Percentiles rank a stretch among this genome's conserved stretches.
These are phyloP conservation scores for Oryza glaberrima DNA, from an alignment of 176 grass and related monocot genomes.

Conservation along the genomic window DNA sequence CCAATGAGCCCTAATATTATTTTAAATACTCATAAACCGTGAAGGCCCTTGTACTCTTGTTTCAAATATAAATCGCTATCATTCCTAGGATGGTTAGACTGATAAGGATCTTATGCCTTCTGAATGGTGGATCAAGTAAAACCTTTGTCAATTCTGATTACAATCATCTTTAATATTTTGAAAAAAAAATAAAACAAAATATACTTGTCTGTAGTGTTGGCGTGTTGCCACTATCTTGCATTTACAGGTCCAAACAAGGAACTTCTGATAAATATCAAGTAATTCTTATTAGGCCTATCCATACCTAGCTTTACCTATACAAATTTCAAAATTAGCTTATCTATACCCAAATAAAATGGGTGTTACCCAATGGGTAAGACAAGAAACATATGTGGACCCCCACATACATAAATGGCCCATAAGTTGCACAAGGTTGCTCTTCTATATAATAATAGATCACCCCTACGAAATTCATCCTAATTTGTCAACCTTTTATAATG, in stretches of 20 bases:
- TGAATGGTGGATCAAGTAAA: not conserved
- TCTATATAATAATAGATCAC: no score
- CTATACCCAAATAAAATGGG: no score
- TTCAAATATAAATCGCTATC: not conserved
- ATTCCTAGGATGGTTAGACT: not conserved
- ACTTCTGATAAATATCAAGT: slow-evolving; percentile 5
- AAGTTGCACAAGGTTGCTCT: no score
- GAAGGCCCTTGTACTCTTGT: not conserved
- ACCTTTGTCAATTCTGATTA: not conserved
- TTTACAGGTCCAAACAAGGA: not conserved
- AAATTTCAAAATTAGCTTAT: no score
- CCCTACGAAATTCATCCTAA: no score
- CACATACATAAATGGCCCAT: no score
- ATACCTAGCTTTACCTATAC: no score
- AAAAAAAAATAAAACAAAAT: not conserved
- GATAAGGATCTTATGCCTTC: not conserved
- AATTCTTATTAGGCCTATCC: no score
- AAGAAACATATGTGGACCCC: no score
- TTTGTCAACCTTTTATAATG: no score
- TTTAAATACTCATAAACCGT: not conserved
- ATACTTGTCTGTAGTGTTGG: not conserved
- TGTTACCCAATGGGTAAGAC: no score
- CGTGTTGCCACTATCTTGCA: not conserved
- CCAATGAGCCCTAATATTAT: not conserved
- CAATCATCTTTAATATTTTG: not conserved